Base-by-base conservation (phyloP, 305 asterid species). In the Fraxinus sp. region DNA sequence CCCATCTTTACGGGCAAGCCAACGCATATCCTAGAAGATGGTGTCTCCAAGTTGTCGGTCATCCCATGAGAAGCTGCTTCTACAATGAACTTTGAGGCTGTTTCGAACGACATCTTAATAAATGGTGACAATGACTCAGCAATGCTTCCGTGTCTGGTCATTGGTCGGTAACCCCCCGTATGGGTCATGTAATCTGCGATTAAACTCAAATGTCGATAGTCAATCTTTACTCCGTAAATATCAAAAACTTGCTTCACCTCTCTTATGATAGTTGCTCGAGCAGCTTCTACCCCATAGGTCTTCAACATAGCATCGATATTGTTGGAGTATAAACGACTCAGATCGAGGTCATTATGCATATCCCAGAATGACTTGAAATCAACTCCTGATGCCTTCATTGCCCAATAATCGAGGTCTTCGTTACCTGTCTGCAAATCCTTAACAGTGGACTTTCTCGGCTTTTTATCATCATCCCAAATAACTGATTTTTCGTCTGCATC, bases 1-100 rank as follows among this genome's bases (percentile, higher is more conserved):
- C 99, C 98, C 87, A 95, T 84, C 85, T 92, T 94, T n/a, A 92
- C 98, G 8, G 99, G 98, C 91, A 94, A 87, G 18, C 99, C 99
- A 55, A 96, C 82, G 85, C 95, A 93, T 75, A 96, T 82, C 78
- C 99, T 85, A 2, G 99, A 84, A 11, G 98, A 91, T 16, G 98
- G 97, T 0, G 98, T 89, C 84, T 94, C 97, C 84, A 94, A 87
- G 80, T 86, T 26, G 68, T 97, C 99, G 2, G 90, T 81, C 78
- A 97, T 62, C 16, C 96, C 92, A 66, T 81, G 88, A 66, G 93
- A 89, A 0, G 98, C 98, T 0, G 98, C 97, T 83, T 94, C 97
- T 7, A 94, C 96, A 2, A 94, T 94, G 84, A 93, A 97, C 89
- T 93, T 94, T 0, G 97, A 89, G 11, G 99, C 97, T 0, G 97